Conservation (phyloP, 805 yeast genomes). For the Saccharomyces paradoxus region DNA sequence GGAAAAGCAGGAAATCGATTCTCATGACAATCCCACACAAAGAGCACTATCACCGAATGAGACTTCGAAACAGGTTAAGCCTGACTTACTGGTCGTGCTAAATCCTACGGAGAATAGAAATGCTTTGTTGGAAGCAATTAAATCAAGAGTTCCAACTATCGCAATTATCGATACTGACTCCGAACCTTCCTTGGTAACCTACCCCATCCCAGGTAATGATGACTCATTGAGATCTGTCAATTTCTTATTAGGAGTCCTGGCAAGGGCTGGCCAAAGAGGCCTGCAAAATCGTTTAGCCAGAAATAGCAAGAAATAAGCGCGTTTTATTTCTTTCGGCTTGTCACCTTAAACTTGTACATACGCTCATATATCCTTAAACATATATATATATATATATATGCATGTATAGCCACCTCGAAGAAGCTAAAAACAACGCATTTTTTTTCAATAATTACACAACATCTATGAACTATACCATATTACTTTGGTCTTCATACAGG, state of each 20-base stretch:
- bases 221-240: slow-evolving; percentile 78
- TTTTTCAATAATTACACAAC: not conserved
- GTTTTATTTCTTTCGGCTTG: not conserved
- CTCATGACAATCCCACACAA: slow-evolving; percentile 59
- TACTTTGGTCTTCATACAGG: not conserved
- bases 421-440: not conserved
- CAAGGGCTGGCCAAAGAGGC: slow-evolving; percentile 81
- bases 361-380: not conserved
- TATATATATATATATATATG: no score
- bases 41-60: slow-evolving; percentile 47
- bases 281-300: slow-evolving; percentile 45
- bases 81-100: slow-evolving; percentile 78
- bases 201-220: slow-evolving; percentile 95
- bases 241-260: slow-evolving; percentile 71
- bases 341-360: not conserved
- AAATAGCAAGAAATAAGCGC: not conserved
- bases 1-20: slow-evolving; percentile 69
- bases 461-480: not conserved
- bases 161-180: slow-evolving; percentile 91
- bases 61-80: slow-evolving; percentile 55
- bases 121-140: slow-evolving; percentile 72
- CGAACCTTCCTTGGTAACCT: slow-evolving; percentile 82
- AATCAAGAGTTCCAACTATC: slow-evolving; percentile 80
- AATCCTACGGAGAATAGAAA: slow-evolving; percentile 83
- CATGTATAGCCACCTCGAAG: not conserved